phyloP scores from a whole-genome alignment of 768 basidiomycete genomes.

The Collybiopsis confluens region DNA sequence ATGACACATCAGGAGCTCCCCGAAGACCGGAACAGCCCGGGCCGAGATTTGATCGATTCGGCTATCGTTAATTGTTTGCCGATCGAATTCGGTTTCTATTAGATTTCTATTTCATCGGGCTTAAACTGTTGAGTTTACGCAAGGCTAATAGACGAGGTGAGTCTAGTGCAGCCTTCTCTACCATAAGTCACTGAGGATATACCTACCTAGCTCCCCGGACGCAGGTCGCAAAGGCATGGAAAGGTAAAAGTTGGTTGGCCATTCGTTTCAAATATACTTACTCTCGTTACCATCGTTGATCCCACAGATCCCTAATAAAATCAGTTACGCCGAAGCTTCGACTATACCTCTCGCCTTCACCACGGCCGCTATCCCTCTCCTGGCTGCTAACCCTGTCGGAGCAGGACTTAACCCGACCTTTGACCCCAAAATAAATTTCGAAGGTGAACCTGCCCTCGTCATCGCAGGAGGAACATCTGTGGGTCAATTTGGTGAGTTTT shows the following conservation, averaged over 20 bases:
- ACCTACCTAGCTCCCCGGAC: too few species aligned
- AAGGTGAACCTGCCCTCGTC: conserved; percentile 40
- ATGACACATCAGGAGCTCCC: too few species aligned
- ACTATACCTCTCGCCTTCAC: conserved; percentile 44
- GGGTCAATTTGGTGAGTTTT: conserved; percentile 33
- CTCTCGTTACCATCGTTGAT: conserved; percentile 3
- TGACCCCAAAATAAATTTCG: conserved; percentile 35
- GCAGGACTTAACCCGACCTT: conserved; percentile 37
- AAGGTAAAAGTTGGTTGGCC: conserved; percentile 26
- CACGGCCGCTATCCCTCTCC: conserved; percentile 48
- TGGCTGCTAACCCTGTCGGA: conserved; percentile 32
- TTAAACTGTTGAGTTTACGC: too few species aligned
- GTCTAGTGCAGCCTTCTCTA: too few species aligned
- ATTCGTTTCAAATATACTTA: neutral
- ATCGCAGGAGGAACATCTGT: conserved; percentile 46
- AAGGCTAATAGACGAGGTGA: too few species aligned
- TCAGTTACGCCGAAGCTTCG: conserved; percentile 45
- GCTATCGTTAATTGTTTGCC: too few species aligned
- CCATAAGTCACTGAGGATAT: too few species aligned
- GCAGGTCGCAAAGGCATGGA: too few species aligned
- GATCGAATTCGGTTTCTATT: too few species aligned
- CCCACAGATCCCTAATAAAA: conserved; percentile 39
- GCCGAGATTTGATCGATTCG: too few species aligned
- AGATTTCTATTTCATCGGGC: too few species aligned
- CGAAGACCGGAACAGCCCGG: too few species aligned